Conservation (phyloP, 208 protist genomes). For the Acanthamoeba royreba region DNA sequence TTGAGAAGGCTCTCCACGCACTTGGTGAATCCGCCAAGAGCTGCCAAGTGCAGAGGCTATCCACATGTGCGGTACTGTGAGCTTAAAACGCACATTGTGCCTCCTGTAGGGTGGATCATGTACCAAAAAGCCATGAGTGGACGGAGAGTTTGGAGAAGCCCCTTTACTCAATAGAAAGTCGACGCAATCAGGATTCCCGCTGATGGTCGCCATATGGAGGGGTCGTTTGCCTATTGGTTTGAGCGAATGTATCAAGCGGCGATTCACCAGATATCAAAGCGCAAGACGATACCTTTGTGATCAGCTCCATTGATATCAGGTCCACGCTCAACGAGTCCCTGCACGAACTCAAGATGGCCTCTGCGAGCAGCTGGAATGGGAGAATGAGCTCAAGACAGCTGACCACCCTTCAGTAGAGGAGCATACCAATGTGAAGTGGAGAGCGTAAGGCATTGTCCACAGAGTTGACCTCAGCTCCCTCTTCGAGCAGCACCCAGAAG, state of each 20-base stretch:
- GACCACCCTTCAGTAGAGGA: no score
- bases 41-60: not conserved
- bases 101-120: no score
- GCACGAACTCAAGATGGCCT: not conserved
- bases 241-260: no score
- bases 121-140: not conserved
- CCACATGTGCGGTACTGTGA: not conserved
- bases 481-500: constrained; percentile 1
- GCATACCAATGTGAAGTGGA: not conserved
- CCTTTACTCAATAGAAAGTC: not conserved
- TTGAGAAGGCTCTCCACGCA: not conserved
- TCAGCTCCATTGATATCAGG: not conserved
- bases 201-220: not conserved
- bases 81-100: no score
- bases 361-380: not conserved
- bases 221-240: not conserved
- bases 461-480: not conserved
- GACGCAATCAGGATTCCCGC: not conserved
- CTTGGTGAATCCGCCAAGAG: not conserved
- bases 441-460: not conserved
- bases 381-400: no score
- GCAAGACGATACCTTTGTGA: not conserved
- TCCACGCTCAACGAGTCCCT: not conserved
- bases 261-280: no score
- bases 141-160: not conserved